These are phyloP conservation scores for Rhexocercosporidium sp. DNA, from an alignment of 2,329 filamentous ascomycete genomes.

Conservation along the genomic window DNA sequence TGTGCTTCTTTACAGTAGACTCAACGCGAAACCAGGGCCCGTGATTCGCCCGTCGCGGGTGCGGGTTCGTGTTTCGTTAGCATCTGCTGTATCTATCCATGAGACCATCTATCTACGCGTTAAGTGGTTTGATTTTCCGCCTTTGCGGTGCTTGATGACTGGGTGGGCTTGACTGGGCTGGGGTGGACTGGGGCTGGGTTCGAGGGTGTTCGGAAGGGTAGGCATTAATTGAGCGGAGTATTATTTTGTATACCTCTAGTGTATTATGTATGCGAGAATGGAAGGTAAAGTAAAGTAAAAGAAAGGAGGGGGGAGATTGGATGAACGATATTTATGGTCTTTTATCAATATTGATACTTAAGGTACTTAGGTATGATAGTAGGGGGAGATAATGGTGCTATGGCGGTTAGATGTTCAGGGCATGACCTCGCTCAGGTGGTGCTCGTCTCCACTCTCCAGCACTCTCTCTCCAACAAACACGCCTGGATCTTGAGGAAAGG, in stretches of 20 bases:
- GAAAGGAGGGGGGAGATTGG: background rate
- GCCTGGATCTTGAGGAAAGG: too few relatives aligned
- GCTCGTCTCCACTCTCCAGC: too few relatives aligned
- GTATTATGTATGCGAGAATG: too few relatives aligned
- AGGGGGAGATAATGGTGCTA: too few relatives aligned
- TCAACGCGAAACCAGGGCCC: background rate
- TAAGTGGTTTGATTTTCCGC: background rate
- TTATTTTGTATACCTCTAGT: too few relatives aligned
- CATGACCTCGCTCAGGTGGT: conserved; percentile 4
- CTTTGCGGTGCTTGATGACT: background rate
- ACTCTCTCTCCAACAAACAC: background rate
- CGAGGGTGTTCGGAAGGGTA: background rate
- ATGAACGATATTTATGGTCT: background rate
- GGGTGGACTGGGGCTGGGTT: too few relatives aligned
- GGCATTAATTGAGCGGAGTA: background rate
- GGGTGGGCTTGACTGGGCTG: too few relatives aligned
- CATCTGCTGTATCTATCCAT: too few relatives aligned
- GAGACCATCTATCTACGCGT: background rate
- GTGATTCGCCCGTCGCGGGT: background rate
- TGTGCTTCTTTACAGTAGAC: too few relatives aligned
- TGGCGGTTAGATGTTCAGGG: background rate
- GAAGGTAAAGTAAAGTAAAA: background rate
- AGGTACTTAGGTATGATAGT: too few relatives aligned
- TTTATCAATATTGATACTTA: too few relatives aligned
- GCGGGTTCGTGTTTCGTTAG: background rate